Evolutionary conservation across 23 red algal species (phyloP), one percentile per base, ranked within the genome.

Genomic region (Agarophyton chilense): DNA sequence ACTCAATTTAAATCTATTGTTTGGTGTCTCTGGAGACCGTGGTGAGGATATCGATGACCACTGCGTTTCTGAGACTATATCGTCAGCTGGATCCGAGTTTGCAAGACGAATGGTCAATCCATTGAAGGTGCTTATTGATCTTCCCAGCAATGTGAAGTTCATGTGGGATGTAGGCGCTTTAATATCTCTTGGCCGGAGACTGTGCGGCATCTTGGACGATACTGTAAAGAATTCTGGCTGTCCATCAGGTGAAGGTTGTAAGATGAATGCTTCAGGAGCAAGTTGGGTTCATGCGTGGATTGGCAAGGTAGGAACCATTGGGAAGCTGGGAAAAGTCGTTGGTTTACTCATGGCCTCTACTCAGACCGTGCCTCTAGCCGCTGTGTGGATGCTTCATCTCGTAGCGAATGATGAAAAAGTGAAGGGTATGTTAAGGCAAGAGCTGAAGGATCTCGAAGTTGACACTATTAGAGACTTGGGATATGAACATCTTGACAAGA

Each of bases 241-340:
- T 28, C 36, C 42, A 21, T 10, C 1, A 34, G 50, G 51, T 8
- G 25, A 78, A 2, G 24, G 60, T 2, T 53, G 0, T 13, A 58
- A 72, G n/a, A 31, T 33, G 36, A 56, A 53, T 58, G 47, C 67
- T 22, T 54, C 83, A 5, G 86, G 86, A 18, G 36, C 61, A 16
- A 82, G 67, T 42, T 98, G 96, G 96, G 93, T 98, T 16, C 88
- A 95, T 79, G 93, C 90, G 0, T 98, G 96, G 96, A 77, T 98
- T 28, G 96, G 96, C 4, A 92, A 92, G 56, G 96, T 93, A 31
- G 92, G 93, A 26, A 70, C 45, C 4, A 84, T 98, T 50, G 92
- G 93, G 52, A 95, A 93, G 54, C 73, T 98, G 35, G 96, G 92
- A 31, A 98, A 98, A 71, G 96, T 98, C 12, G 84, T 96, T 40